Percentiles rank a stretch among this genome's conserved stretches.
Evolutionary conservation across 148 eudicot genomes (phyloP).

Genomic region (Fagopyrum homotropicum): DNA sequence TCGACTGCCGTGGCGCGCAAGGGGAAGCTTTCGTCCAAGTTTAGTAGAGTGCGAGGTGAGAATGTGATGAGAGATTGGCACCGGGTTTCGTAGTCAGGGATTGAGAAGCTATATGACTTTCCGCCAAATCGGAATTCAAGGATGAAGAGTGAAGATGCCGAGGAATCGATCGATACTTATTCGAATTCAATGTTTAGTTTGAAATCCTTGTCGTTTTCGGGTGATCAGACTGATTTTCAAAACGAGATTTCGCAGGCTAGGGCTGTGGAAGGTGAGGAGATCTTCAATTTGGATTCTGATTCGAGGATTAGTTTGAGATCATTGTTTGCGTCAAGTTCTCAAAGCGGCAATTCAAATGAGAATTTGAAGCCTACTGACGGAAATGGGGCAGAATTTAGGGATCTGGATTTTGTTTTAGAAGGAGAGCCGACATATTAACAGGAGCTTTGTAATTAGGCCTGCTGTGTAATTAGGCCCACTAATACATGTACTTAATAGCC

Average conservation of each 20-base stretch:
- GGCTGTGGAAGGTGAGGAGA: neutral
- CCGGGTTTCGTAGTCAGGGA: neutral
- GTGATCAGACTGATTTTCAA: neutral
- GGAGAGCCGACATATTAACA: neutral
- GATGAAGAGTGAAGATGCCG: neutral
- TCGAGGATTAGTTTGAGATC: conserved; percentile 9
- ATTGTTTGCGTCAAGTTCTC: neutral
- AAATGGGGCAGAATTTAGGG: neutral
- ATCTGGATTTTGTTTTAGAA: conserved; percentile 4
- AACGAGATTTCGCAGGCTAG: neutral
- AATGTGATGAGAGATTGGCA: conserved; percentile 6
- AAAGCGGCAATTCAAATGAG: neutral
- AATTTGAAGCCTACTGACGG: neutral
- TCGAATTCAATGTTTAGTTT: conserved; percentile 10
- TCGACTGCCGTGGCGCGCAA: neutral
- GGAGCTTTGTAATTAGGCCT: too few relatives aligned
- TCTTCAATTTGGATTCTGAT: conserved; percentile 1
- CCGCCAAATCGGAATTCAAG: neutral
- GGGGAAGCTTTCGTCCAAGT: conserved; percentile 10
- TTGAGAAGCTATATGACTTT: neutral
- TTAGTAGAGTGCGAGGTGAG: neutral
- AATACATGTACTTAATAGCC: too few relatives aligned
- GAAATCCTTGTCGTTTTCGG: neutral
- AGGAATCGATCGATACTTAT: neutral
- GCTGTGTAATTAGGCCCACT: too few relatives aligned